Base-by-base conservation (phyloP, 805 yeast genomes). In the Wickerhamiella vanderwaltii region DNA sequence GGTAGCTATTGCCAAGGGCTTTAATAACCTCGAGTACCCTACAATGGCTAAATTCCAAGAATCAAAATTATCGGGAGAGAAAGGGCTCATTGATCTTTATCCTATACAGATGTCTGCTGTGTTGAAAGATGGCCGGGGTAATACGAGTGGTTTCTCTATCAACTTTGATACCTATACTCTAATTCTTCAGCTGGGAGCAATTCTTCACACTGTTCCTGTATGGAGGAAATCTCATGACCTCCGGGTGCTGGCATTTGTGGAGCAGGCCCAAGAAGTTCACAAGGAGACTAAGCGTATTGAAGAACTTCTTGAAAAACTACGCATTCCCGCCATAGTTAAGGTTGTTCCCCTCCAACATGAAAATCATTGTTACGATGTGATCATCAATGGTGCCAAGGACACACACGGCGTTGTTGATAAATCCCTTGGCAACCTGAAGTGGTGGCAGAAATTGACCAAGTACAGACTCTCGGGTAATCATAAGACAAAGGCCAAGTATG, bases 91-190 rank as follows among this genome's bases (percentile, higher is more conserved):
- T 53, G 99, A 91, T 58, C 62, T 91, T 29, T 91, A 93, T 58
- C 98, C 99, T 0, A 87, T 91, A 50, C 98, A 91, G 54, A 91
- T 91, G 96, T 78, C 93, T 3, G 88, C 94, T 0, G 75, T 77
- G 32, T 73, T 84, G 39, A 68, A 74, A 35, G 74, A 78, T 43
- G 72, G 71, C 18, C 69, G 73, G 40, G 87, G 87, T 4, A 69
- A 66, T 22, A 72, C 72, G 42, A 73, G 79, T 13, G 77, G 81
- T 1, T 56, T 79, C 46, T 81, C 95, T 0, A 86, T 94, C 3
- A 91, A 91, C 55, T 86, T 91, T 56, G 99, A 91, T 59, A 91
- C 99, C 0, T 91, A 87, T 55, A 88, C 97, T 0, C 68, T 91
- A 54, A 91, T 91, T 48, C 64, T 93, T 45, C 99, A 91, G 55